Conservation (phyloP, 768 basidiomycete species). For the Cubamyces lactineus region DNA sequence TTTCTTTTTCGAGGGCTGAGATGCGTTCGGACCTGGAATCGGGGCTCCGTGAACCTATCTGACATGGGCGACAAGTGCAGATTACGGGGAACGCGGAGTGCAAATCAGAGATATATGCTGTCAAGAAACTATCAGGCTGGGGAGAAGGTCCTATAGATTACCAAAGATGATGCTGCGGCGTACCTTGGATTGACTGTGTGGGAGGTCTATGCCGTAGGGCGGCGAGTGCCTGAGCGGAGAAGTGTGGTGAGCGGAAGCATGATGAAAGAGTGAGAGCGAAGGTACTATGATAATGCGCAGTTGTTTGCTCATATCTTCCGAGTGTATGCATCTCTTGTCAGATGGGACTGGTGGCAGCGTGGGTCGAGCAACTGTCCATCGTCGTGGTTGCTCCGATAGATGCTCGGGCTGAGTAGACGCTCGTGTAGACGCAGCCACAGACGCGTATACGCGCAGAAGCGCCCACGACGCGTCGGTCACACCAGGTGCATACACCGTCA, state of each 20-base stretch:
- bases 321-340: background rate
- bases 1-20: constrained; percentile 45
- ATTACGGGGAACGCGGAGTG: constrained; percentile 37
- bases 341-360: background rate
- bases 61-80: background rate
- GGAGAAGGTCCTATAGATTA: background rate
- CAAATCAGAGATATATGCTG: constrained; percentile 52
- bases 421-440: constrained; percentile 1
- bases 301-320: constrained; percentile 1
- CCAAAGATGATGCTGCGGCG: constrained; percentile 12
- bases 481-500: background rate
- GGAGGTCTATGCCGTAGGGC: constrained; percentile 50
- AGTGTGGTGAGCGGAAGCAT: constrained; percentile 3
- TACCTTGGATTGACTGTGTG: constrained; percentile 46
- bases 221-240: constrained; percentile 44
- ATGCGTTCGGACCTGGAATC: constrained; percentile 45
- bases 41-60: background rate
- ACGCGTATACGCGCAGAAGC: background rate
- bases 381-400: constrained; percentile 12
- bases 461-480: constrained; percentile 23
- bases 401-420: background rate
- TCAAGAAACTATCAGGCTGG: background rate
- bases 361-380: background rate
- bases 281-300: constrained; percentile 26
- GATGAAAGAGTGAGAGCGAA: background rate